Conservation (phyloP, 441 rosid species). For the Erodium trifolium region DNA sequence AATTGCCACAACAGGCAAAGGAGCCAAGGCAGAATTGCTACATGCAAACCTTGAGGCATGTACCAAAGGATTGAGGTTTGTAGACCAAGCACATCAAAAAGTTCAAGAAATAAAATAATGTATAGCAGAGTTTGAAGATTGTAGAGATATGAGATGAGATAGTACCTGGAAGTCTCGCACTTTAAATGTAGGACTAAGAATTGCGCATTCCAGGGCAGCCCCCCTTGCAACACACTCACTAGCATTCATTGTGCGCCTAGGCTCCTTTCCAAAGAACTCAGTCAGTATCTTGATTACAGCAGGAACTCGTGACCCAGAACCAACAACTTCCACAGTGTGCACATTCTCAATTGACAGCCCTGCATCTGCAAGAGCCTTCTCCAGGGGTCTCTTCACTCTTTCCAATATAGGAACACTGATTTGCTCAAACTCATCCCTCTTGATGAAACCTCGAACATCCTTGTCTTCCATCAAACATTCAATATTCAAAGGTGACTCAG, state of each 20-base stretch:
- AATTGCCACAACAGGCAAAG: not conserved
- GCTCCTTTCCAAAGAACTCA: constrained; percentile 92
- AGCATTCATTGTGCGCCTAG: constrained; percentile 96
- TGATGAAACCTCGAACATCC: constrained; percentile 77
- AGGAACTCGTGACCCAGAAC: constrained; percentile 85
- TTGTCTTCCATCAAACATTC: constrained; percentile 97
- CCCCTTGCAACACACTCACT: constrained; percentile 96
- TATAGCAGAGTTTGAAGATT: constrained; percentile 14
- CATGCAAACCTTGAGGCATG: not conserved
- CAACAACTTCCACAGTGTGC: constrained; percentile 87
- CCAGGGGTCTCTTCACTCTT: constrained; percentile 79
- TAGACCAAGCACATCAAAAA: not conserved
- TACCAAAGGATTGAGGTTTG: not conserved
- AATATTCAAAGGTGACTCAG: constrained; percentile 79
- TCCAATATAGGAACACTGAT: constrained; percentile 75
- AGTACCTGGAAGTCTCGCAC: constrained; percentile 91
- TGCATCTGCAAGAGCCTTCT: constrained; percentile 85
- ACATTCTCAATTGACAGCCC: constrained; percentile 60
- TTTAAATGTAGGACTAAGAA: constrained; percentile 93
- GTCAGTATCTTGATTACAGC: constrained; percentile 65
- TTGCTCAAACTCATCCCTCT: constrained; percentile 86
- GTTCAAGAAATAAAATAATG: constrained; percentile 36
- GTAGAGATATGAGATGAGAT: not conserved
- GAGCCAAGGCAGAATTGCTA: not conserved
- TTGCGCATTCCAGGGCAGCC: constrained; percentile 87